Percentiles rank a stretch among this genome's conserved stretches.
These are phyloP conservation scores for Brassica juncea DNA, from an alignment of 345 rosid genomes.

Conservation along the genomic window DNA sequence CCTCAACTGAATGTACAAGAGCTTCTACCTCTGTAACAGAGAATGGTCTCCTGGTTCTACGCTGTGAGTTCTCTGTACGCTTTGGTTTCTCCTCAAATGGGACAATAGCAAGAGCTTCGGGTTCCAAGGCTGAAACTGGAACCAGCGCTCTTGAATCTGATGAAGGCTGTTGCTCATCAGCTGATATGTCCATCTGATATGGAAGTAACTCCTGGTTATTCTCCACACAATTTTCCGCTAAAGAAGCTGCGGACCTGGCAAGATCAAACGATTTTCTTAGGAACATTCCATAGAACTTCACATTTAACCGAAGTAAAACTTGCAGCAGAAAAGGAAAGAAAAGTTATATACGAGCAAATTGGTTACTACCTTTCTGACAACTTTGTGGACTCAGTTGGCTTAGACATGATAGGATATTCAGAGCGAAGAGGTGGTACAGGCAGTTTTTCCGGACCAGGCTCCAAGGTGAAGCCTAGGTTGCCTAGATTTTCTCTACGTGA, in stretches of 20 bases:
- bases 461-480: conserved; percentile 78
- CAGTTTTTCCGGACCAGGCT: conserved; percentile 53
- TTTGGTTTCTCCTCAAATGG: conserved; percentile 61
- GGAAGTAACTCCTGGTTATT: conserved; percentile 48
- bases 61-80: conserved; percentile 76
- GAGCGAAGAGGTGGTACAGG: conserved; percentile 45
- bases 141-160: conserved; percentile 67
- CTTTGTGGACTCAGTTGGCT: conserved; percentile 42
- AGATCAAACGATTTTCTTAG: conserved; percentile 21
- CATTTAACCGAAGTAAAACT: not conserved
- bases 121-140: conserved; percentile 49
- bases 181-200: conserved; percentile 43
- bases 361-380: conserved; percentile 51
- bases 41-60: conserved; percentile 96
- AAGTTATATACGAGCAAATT: conserved; percentile 7
- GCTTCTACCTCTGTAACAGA: conserved; percentile 97
- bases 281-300: conserved; percentile 17
- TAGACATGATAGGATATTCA: conserved; percentile 45
- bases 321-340: not conserved
- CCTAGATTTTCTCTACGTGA: conserved; percentile 62
- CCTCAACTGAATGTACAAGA: conserved; percentile 84
- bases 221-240: conserved; percentile 39
- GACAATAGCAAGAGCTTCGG: conserved; percentile 60
- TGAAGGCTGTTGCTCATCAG: conserved; percentile 40
- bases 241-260: conserved; percentile 54